These are phyloP conservation scores for Colletotrichum godetiae DNA, from an alignment of 2,329 filamentous ascomycete genomes.

Conservation along the genomic window DNA sequence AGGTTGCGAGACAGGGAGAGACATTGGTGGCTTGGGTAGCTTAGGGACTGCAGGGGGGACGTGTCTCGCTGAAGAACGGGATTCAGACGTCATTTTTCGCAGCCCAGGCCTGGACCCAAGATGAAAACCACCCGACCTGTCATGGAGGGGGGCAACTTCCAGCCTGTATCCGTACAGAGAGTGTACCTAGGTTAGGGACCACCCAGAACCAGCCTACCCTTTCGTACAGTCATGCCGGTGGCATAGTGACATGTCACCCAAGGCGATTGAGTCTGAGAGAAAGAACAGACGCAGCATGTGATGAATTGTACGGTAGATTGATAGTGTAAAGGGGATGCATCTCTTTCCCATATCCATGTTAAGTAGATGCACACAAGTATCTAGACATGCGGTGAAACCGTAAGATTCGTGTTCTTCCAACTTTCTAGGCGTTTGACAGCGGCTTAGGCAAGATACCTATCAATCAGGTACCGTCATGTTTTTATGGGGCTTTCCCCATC, in stretches of 20 bases:
- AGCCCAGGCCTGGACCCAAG: background rate
- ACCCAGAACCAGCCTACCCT: background rate
- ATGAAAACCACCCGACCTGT: background rate
- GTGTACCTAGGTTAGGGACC: too few relatives aligned
- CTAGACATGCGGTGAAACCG: background rate
- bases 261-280: too few relatives aligned
- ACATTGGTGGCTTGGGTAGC: background rate
- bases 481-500: slow-evolving; percentile 7
- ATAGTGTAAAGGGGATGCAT: too few relatives aligned
- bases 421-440: background rate
- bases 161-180: too few relatives aligned
- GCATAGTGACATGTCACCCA: too few relatives aligned
- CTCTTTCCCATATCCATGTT: too few relatives aligned
- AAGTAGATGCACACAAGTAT: background rate
- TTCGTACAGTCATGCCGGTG: too few relatives aligned
- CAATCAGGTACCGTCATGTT: slow-evolving; percentile 16
- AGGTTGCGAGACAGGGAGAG: background rate
- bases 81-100: slow-evolving; percentile 9
- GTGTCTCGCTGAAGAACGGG: slow-evolving; percentile 8
- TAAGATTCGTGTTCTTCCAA: background rate
- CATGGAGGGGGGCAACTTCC: background rate
- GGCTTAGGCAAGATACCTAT: background rate
- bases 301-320: too few relatives aligned
- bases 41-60: background rate
- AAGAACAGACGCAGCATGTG: too few relatives aligned